These are phyloP conservation scores for Hyphopichia homilentoma DNA, from an alignment of 805 yeast species.

Conservation along the genomic window DNA sequence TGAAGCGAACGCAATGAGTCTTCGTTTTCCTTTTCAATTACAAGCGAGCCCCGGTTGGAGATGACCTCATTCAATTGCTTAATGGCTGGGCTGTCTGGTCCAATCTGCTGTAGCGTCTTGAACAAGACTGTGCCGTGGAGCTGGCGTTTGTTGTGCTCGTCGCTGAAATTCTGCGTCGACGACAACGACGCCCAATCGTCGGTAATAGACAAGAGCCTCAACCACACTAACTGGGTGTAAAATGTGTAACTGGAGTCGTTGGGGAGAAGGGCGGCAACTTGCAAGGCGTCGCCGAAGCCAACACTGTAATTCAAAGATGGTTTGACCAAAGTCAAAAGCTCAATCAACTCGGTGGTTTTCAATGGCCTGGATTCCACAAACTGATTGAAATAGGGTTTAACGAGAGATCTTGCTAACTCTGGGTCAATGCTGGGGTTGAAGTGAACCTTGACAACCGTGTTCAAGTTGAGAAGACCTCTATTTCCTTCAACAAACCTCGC, in stretches of 20 bases:
- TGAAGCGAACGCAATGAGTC: slow-evolving; percentile 5
- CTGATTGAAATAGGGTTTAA: slow-evolving; percentile 20
- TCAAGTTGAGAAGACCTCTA: slow-evolving; percentile 7
- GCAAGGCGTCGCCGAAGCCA: slow-evolving; percentile 44
- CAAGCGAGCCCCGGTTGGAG: slow-evolving; percentile 2
- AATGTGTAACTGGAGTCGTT: slow-evolving; percentile 20
- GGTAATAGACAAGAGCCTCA: slow-evolving; percentile 45
- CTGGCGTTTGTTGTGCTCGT: slow-evolving; percentile 36
- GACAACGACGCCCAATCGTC: slow-evolving; percentile 51
- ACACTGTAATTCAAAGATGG: slow-evolving; percentile 14
- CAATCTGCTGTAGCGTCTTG: slow-evolving; percentile 35
- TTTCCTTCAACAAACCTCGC: slow-evolving; percentile 11
- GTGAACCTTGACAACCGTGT: slow-evolving; percentile 13
- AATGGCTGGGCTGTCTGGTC: slow-evolving; percentile 10
- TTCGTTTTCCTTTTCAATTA: slow-evolving; percentile 3
- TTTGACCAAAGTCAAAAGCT: slow-evolving; percentile 46
- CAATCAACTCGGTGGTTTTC: slow-evolving; percentile 44
- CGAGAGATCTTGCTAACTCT: slow-evolving; percentile 8
- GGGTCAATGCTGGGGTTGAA: slow-evolving; percentile 11
- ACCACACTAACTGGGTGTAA: slow-evolving; percentile 45
- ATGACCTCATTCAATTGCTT: slow-evolving; percentile 12
- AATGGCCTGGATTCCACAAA: slow-evolving; percentile 39
- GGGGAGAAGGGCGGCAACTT: slow-evolving; percentile 40
- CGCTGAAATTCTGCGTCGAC: slow-evolving; percentile 33
- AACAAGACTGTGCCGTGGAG: slow-evolving; percentile 42